phyloP scores from a whole-genome alignment of 352 stramenopile genomes.

The Phytophthora hibernalis region DNA sequence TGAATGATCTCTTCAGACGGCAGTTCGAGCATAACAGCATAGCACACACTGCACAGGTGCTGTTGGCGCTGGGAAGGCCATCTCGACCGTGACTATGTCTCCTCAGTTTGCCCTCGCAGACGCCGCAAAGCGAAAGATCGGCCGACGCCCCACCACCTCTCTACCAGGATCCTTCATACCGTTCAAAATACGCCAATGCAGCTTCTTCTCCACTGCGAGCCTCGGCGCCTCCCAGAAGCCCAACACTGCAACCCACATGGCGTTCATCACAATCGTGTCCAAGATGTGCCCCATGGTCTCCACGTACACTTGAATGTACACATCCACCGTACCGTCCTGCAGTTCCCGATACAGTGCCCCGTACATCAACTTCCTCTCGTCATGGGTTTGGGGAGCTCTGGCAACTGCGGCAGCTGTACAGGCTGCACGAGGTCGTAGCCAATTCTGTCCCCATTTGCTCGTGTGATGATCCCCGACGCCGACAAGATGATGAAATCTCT shows the following conservation, averaged over 20 bases:
- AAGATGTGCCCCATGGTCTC: conserved; percentile 36
- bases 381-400: conserved; percentile 38
- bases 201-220: conserved; percentile 22
- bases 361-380: conserved; percentile 49
- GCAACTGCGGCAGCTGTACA: conserved; percentile 32
- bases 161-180: conserved; percentile 1
- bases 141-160: not conserved
- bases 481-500: conserved; percentile 50
- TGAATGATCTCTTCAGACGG: conserved; percentile 15
- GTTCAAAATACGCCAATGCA: conserved; percentile 25
- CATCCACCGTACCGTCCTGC: conserved; percentile 47
- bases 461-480: conserved; percentile 41
- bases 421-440: conserved; percentile 52
- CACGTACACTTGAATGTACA: conserved; percentile 58
- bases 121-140: conserved; percentile 12
- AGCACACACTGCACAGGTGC: conserved; percentile 17
- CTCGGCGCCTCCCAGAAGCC: conserved; percentile 25
- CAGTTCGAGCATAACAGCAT: conserved; percentile 18
- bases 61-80: conserved; percentile 1
- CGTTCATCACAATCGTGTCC: conserved; percentile 31
- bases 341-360: conserved; percentile 52
- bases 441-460: conserved; percentile 43
- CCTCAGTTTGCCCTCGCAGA: conserved; percentile 17
- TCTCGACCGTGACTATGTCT: not conserved
- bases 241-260: conserved; percentile 22